Percentiles rank a stretch among this genome's conserved stretches.
Evolutionary conservation across 495 filamentous ascomycete genomes (phyloP).

Genomic region (Penicillium parvum): DNA sequence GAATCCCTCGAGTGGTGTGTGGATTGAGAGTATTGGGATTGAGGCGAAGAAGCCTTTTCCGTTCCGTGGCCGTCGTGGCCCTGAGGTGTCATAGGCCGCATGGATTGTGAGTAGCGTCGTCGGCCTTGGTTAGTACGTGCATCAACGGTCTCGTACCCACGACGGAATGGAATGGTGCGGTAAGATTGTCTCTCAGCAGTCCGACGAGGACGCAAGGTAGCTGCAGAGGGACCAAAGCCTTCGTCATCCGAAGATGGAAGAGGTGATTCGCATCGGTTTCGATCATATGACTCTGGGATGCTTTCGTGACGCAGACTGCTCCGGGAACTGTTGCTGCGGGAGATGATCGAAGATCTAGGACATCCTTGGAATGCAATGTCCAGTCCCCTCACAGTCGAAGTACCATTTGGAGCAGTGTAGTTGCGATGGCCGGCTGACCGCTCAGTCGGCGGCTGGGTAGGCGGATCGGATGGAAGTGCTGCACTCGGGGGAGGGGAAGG

Average conservation of each 20-base stretch:
- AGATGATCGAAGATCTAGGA: constrained; percentile 16
- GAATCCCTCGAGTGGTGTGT: constrained; percentile 22
- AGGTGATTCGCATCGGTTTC: constrained; percentile 27
- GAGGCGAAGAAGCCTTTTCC: constrained; percentile 22
- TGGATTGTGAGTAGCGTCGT: constrained; percentile 6
- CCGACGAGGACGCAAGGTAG: constrained; percentile 7
- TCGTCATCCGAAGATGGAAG: constrained; percentile 45
- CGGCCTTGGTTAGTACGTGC: constrained; percentile 7
- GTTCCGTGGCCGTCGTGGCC: constrained; percentile 15
- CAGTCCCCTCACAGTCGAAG: constrained; percentile 2
- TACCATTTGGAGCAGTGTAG: constrained; percentile 12
- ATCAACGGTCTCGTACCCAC: constrained; percentile 13
- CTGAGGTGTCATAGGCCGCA: constrained; percentile 25
- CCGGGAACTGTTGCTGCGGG: constrained; percentile 28
- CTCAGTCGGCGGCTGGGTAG: constrained; percentile 9
- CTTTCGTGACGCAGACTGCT: constrained; percentile 26
- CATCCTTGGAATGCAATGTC: constrained; percentile 9
- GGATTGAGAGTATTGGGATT: constrained; percentile 22
- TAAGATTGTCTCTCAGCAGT: constrained; percentile 4
- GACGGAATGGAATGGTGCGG: constrained; percentile 6
- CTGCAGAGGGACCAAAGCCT: constrained; percentile 17
- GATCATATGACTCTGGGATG: constrained; percentile 19
- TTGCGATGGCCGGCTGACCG: constrained; percentile 13
- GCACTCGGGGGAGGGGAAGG: constrained; percentile 31
- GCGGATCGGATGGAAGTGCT: constrained; percentile 23